Evolutionary conservation across 345 rosid genomes (phyloP).

Genomic region (rapeseed (Brassica napus)): DNA sequence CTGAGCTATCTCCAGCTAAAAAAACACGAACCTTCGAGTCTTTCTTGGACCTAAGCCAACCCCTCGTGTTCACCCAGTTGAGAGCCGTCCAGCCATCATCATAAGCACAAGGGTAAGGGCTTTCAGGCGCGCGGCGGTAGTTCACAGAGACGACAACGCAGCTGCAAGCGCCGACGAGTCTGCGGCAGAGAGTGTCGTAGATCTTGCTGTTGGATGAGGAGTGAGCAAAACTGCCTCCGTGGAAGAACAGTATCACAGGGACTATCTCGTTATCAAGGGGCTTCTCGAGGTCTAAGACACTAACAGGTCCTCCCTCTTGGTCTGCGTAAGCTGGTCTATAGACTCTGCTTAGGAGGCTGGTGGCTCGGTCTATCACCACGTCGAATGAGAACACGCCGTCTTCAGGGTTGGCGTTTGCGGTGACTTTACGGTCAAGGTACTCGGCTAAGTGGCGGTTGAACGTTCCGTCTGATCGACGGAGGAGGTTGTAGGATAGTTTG

Average conservation of each 20-base stretch:
- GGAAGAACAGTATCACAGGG: conserved; percentile 82
- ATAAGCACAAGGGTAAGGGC: conserved; percentile 79
- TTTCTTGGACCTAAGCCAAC: conserved; percentile 73
- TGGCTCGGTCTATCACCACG: conserved; percentile 59
- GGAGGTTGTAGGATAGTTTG: conserved; percentile 78
- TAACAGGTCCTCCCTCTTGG: conserved; percentile 40
- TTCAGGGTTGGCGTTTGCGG: conserved; percentile 67
- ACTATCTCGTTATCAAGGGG: conserved; percentile 62
- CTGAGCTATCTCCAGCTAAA: conserved; percentile 92
- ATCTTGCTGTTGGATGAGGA: conserved; percentile 82
- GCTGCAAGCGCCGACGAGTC: conserved; percentile 65
- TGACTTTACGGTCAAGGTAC: conserved; percentile 83
- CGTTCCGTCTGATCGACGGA: conserved; percentile 88
- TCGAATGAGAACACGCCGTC: conserved; percentile 87
- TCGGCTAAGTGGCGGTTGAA: conserved; percentile 92
- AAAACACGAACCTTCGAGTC: conserved; percentile 73
- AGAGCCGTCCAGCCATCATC: conserved; percentile 92
- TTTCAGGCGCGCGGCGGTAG: conserved; percentile 85
- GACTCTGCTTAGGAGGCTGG: conserved; percentile 60
- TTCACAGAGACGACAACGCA: conserved; percentile 90
- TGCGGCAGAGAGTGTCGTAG: conserved; percentile 77
- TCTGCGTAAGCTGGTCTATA: conserved; percentile 60
- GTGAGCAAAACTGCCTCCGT: conserved; percentile 96
- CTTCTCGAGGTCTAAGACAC: conserved; percentile 62
- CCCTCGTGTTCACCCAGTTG: conserved; percentile 68